Conservation (phyloP, 495 filamentous ascomycete genomes). For the Trichodelitschia bisporula region DNA sequence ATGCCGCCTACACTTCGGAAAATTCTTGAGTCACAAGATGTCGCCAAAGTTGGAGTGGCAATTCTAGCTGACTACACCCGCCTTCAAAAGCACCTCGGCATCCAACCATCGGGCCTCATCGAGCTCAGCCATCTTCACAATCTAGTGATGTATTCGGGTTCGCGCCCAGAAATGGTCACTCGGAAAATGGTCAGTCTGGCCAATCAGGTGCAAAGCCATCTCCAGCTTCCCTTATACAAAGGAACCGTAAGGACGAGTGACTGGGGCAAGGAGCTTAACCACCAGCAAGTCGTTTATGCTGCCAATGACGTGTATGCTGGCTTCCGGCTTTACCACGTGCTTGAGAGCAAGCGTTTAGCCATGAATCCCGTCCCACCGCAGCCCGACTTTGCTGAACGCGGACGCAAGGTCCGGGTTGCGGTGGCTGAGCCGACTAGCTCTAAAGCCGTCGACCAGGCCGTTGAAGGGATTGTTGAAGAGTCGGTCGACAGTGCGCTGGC, state of each 20-base stretch:
- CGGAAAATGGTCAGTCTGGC: conserved; percentile 10
- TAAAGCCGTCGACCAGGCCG: no score
- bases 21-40: conserved; percentile 52
- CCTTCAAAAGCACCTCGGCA: conserved; percentile 10
- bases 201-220: conserved; percentile 11
- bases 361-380: conserved; percentile 14
- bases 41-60: conserved; percentile 74
- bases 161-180: conserved; percentile 6
- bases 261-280: conserved; percentile 11
- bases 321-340: conserved; percentile 12
- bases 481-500: no score
- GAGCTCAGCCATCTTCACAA: conserved; percentile 18
- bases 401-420: no score
- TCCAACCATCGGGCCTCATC: conserved; percentile 10
- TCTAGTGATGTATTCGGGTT: conserved; percentile 11
- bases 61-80: conserved; percentile 44
- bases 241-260: conserved; percentile 14
- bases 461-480: no score
- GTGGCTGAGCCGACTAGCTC: no score
- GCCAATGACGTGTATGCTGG: conserved; percentile 18
- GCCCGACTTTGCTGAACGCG: conserved; percentile 4
- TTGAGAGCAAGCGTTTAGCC: conserved; percentile 13
- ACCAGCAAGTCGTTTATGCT: conserved; percentile 13
- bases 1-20: conserved; percentile 14
- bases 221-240: conserved; percentile 15